These are phyloP conservation scores for Glycine latifolia DNA, from an alignment of 306 rosid species.

Conservation along the genomic window DNA sequence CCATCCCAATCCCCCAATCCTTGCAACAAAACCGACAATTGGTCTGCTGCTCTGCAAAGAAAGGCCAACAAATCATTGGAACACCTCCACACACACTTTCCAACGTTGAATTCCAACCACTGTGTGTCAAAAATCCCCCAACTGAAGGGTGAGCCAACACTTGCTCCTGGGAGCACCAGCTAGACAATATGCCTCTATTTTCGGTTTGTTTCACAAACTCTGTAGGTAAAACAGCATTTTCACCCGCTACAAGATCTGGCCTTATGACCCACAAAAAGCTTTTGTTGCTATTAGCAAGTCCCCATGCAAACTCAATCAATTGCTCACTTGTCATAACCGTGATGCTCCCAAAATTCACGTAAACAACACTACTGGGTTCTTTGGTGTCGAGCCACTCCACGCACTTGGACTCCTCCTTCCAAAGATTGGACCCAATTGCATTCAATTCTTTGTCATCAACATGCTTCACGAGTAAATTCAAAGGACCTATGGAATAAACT, in stretches of 20 bases:
- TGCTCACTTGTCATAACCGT: constrained; percentile 64
- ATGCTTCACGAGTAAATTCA: constrained; percentile 44
- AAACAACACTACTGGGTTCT: constrained; percentile 58
- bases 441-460: constrained; percentile 26
- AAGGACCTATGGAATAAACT: constrained; percentile 65
- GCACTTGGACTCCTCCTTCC: constrained; percentile 66
- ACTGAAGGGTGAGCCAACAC: constrained; percentile 58
- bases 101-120: constrained; percentile 78
- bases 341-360: constrained; percentile 78
- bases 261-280: constrained; percentile 64
- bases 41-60: constrained; percentile 76
- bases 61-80: constrained; percentile 82
- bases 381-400: constrained; percentile 62
- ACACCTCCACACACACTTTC: constrained; percentile 71
- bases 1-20: constrained; percentile 78
- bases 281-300: constrained; percentile 62
- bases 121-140: constrained; percentile 71
- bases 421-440: constrained; percentile 59
- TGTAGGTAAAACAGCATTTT: constrained; percentile 43
- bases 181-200: constrained; percentile 51
- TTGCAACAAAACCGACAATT: constrained; percentile 62
- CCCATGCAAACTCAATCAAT: constrained; percentile 72
- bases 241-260: constrained; percentile 63
- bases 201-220: constrained; percentile 53
- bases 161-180: constrained; percentile 70